Evolutionary conservation across 495 filamentous ascomycete genomes (phyloP), one percentile per base, ranked within the genome.

Genomic region (Emericellopsis terricola): DNA sequence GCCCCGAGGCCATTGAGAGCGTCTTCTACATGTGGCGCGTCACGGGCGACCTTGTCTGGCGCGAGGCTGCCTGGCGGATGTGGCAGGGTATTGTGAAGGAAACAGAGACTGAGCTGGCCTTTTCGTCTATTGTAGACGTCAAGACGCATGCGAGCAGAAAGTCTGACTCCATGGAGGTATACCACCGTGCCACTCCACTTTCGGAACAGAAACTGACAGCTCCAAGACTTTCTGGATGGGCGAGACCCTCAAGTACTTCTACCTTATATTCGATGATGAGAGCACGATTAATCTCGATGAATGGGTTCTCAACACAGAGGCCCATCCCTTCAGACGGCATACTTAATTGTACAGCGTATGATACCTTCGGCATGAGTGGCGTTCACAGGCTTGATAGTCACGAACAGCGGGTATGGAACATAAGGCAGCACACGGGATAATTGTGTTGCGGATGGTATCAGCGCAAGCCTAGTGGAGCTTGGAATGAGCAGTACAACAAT

Each of bases 231-330:
- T 70, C 48, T 71, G 65, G 55, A 34, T 62, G 39, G 68, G 75
- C 8, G 79, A 85, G 49, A 83, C 80, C 8, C 52, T 84, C 39
- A 87, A 89, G 42, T 91, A 91, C 50, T 81, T 86, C 40, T 91
- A 84, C 42, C 48, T 91, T 31, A 69, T 85, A 34, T 93, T 85
- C 44, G 75, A 69, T 20, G 71, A 82, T 19, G 73, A 78, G 3
- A 61, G 69, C 39, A 50, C 73, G 32, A 54, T 86, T 18, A 76
- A 64, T 51, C 53, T 92, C 48, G 57, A 62, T 44, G 49, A 62
- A 19, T 57, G 44, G 36, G 50, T 57, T 8, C 40, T 65, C 20
- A 85, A 81, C 46, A 85, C 79, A 4, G 79, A 85, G 52, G 78
- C 79, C 10, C 79, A 85, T 58, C 71, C 78, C 2, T 68, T 85